A percentile compares a stretch with the other conserved stretches of the same genome.
These are phyloP conservation scores for Zoysia matrella DNA, from an alignment of 202 grass and related monocot species.

Conservation along the genomic window DNA sequence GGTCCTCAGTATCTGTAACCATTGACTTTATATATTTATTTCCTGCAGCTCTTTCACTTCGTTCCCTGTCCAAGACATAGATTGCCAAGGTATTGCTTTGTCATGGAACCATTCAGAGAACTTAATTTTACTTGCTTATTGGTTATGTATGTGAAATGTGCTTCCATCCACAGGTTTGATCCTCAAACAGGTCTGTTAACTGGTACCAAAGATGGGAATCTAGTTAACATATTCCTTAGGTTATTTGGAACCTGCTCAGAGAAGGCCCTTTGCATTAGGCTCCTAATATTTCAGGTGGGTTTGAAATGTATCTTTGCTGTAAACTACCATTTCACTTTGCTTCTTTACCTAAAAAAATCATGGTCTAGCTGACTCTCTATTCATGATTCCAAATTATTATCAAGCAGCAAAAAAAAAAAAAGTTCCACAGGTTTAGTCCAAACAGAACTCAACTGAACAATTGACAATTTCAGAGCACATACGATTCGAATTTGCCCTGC, in stretches of 20 bases:
- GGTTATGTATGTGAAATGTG: constrained; percentile 31
- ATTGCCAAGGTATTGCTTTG: constrained; percentile 78
- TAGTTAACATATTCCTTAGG: constrained; percentile 95
- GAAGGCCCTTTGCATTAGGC: constrained; percentile 83
- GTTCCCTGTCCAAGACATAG: constrained; percentile 98
- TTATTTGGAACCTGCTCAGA: constrained; percentile 92
- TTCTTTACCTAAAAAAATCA: not conserved
- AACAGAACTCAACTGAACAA: not conserved
- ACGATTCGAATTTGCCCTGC: not conserved
- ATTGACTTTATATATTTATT: constrained; percentile 29
- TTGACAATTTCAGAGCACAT: not conserved
- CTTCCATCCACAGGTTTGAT: constrained; percentile 71
- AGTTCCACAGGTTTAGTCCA: not conserved
- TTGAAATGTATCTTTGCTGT: constrained; percentile 11
- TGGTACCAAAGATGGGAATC: constrained; percentile 83
- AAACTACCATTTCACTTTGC: constrained; percentile 8
- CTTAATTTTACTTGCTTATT: constrained; percentile 7
- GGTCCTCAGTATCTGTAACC: constrained; percentile 20
- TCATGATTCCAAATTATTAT: not conserved
- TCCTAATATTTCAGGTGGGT: constrained; percentile 90
- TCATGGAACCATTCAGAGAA: constrained; percentile 14
- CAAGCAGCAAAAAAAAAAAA: not conserved
- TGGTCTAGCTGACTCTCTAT: constrained; percentile 10
- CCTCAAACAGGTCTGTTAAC: constrained; percentile 76
- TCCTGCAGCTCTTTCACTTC: constrained; percentile 82